Percentiles rank a stretch among this genome's conserved stretches.
Conservation (phyloP, 2,329 filamentous ascomycete species). For the Byssochlamys sp. region DNA sequence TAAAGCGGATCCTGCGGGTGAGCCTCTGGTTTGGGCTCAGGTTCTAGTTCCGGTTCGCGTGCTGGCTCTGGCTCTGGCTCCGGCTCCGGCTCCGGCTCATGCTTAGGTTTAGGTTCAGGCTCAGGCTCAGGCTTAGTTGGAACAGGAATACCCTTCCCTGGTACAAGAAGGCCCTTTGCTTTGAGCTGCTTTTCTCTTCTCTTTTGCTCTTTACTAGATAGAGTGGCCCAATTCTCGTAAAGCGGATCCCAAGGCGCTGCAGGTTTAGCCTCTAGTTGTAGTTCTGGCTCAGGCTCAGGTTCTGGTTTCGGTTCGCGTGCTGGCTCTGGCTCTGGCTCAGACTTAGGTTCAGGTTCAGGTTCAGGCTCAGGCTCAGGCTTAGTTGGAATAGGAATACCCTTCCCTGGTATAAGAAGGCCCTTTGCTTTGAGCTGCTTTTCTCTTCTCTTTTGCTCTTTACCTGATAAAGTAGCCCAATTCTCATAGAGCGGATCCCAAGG, state of each 20-base stretch:
- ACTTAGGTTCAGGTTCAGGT: slow-evolving; percentile 6
- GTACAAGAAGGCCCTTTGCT: slow-evolving; percentile 3
- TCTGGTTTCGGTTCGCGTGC: slow-evolving; percentile 12
- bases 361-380: neutral
- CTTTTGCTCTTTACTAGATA: slow-evolving; percentile 16
- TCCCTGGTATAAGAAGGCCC: neutral
- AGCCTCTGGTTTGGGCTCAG: slow-evolving; percentile 1
- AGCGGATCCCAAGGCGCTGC: neutral
- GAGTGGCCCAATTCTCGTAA: neutral
- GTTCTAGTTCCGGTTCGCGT: slow-evolving; percentile 9
- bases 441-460: slow-evolving; percentile 24
- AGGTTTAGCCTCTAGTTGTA: neutral
- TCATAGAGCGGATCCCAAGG: neutral
- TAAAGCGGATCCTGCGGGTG: neutral
- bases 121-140: neutral
- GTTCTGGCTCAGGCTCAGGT: slow-evolving; percentile 18
- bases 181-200: slow-evolving; percentile 28
- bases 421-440: slow-evolving; percentile 22
- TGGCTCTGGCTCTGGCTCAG: slow-evolving; percentile 7
- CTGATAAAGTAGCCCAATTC: slow-evolving; percentile 1
- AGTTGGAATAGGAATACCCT: slow-evolving; percentile 6
- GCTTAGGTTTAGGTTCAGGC: slow-evolving; percentile 5
- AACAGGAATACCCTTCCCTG: slow-evolving; percentile 5
- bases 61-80: slow-evolving; percentile 12
- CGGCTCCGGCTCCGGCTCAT: slow-evolving; percentile 2